A percentile compares a stretch with the other conserved stretches of the same genome.
Evolutionary conservation across 257 asterid genomes (phyloP).

Genomic region (Gentiana dahurica): DNA sequence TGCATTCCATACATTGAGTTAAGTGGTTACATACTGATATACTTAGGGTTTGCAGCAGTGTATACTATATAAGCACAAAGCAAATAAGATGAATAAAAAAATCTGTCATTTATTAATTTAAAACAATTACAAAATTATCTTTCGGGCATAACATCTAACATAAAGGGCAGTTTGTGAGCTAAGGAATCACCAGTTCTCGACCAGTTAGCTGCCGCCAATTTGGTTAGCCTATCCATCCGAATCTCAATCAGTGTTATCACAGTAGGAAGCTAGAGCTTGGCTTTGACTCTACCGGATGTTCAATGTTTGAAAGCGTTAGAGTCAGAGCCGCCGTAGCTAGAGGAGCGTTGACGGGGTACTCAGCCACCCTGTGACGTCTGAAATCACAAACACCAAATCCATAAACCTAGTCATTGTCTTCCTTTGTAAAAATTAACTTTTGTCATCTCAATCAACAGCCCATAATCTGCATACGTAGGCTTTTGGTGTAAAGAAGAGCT

Average conservation of each 20-base stretch:
- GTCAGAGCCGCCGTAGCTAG: slow-evolving; percentile 2
- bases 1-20: no score
- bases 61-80: no score
- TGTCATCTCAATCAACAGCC: no score
- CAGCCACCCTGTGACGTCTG: slow-evolving; percentile 93
- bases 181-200: slow-evolving; percentile 36
- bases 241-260: slow-evolving; percentile 83
- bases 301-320: slow-evolving; percentile 9
- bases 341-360: slow-evolving; percentile 64
- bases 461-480: no score
- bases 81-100: no score
- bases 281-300: slow-evolving; percentile 45
- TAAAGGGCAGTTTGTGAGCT: slow-evolving; percentile 44
- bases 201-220: slow-evolving; percentile 82
- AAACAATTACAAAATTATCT: no score
- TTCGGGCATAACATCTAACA: no score
- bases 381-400: slow-evolving; percentile 87
- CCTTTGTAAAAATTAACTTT: no score
- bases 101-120: no score
- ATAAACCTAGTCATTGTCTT: slow-evolving; percentile 5
- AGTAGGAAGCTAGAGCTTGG: slow-evolving; percentile 47
- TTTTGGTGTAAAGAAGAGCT: no score
- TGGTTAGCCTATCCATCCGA: slow-evolving; percentile 80
- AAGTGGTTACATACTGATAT: no score
- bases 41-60: no score